A percentile compares a stretch with the other conserved stretches of the same genome.
Evolutionary conservation across 768 basidiomycete species (phyloP).

Genomic region (Pleurotus sapidus): DNA sequence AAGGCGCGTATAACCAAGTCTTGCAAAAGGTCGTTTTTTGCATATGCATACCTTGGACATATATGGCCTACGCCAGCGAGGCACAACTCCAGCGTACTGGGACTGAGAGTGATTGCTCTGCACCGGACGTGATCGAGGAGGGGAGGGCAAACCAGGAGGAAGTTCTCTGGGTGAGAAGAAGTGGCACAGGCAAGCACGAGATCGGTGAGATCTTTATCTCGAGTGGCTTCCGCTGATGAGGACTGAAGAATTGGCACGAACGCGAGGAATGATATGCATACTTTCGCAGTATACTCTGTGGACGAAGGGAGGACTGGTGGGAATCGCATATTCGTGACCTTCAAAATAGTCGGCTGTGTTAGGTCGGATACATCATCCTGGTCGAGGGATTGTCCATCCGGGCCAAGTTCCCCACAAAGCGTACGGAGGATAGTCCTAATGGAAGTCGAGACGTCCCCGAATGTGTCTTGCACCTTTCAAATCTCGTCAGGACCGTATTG

Average conservation of each 20-base stretch:
- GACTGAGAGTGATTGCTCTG: conserved; percentile 50
- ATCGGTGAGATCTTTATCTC: conserved; percentile 59
- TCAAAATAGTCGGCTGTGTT: conserved; percentile 38
- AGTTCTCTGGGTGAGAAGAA: conserved; percentile 44
- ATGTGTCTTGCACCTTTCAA: conserved; percentile 52
- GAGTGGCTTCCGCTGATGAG: conserved; percentile 52
- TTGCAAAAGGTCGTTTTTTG: conserved; percentile 50
- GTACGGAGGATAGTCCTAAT: conserved; percentile 41
- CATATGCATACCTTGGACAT: conserved; percentile 51
- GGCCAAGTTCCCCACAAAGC: conserved; percentile 26
- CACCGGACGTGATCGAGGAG: conserved; percentile 55
- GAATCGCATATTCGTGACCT: conserved; percentile 18
- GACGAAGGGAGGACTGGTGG: conserved; percentile 17
- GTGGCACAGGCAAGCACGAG: conserved; percentile 38
- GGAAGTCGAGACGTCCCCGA: conserved; percentile 20
- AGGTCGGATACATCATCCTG: conserved; percentile 56
- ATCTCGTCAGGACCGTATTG: not conserved
- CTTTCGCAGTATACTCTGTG: conserved; percentile 34
- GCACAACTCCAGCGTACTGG: conserved; percentile 48
- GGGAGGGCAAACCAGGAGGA: conserved; percentile 55
- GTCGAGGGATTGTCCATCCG: conserved; percentile 21
- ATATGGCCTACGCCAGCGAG: conserved; percentile 53
- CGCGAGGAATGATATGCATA: conserved; percentile 60
- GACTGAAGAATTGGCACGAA: conserved; percentile 64
- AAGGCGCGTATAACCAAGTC: conserved; percentile 59